These are phyloP conservation scores for Ophiostoma fasciatum DNA, from an alignment of 2,329 filamentous ascomycete genomes.

Conservation along the genomic window DNA sequence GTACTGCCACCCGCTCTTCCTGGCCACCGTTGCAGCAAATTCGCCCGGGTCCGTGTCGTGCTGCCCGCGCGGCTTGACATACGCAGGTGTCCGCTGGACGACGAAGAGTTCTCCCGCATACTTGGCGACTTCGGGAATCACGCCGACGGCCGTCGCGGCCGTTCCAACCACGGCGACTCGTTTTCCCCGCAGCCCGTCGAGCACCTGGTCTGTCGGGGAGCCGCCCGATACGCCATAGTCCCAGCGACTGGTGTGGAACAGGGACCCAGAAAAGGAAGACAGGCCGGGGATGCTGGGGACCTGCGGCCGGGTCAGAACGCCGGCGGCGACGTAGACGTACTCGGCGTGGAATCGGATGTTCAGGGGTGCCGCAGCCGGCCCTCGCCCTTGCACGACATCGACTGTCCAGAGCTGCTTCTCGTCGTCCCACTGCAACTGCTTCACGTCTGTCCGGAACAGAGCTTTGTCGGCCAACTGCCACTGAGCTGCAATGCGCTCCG, in stretches of 20 bases:
- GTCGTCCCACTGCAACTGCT: conserved; percentile 26
- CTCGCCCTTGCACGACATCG: conserved; percentile 12
- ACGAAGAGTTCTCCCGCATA: conserved; percentile 36
- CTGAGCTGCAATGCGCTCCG: conserved; percentile 26
- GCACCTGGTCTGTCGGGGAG: conserved; percentile 21
- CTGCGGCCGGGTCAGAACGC: conserved; percentile 19
- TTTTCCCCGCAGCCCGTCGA: conserved; percentile 30
- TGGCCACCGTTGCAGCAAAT: conserved; percentile 18
- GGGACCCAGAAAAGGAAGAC: conserved; percentile 42
- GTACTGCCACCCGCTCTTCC: conserved; percentile 32
- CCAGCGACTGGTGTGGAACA: conserved; percentile 47
- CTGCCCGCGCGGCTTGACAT: conserved; percentile 24
- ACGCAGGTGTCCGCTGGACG: conserved; percentile 39
- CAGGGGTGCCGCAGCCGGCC: conserved; percentile 14
- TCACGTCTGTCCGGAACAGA: conserved; percentile 31
- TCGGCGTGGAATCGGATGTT: conserved; percentile 22
- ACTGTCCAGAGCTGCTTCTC: conserved; percentile 14
- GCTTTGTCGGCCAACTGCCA: conserved; percentile 28
- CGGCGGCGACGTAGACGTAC: conserved; percentile 25
- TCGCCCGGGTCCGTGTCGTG: conserved; percentile 24
- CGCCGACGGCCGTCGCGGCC: conserved; percentile 32
- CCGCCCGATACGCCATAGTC: conserved; percentile 25
- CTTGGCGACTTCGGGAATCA: conserved; percentile 28
- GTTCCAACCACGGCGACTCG: conserved; percentile 35
- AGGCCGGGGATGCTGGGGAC: conserved; percentile 41